These are phyloP conservation scores for Blastobotrys proliferans DNA, from an alignment of 1,139 yeast genomes.

Conservation along the genomic window DNA sequence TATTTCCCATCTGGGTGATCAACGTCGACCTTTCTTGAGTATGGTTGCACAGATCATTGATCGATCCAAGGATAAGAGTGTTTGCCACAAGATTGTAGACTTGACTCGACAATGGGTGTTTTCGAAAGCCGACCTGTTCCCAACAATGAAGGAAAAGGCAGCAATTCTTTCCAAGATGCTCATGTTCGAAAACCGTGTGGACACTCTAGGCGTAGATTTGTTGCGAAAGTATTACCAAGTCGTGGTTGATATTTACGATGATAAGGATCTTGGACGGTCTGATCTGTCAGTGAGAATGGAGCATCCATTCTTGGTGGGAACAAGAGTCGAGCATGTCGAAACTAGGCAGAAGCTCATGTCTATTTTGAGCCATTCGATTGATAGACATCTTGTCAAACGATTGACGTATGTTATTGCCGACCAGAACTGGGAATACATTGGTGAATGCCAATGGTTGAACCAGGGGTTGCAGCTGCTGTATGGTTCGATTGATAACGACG, in stretches of 20 bases:
- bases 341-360: conserved; percentile 77
- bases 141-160: conserved; percentile 94
- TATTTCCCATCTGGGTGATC: conserved; percentile 84
- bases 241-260: conserved; percentile 83
- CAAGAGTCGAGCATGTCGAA: conserved; percentile 71
- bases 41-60: conserved; percentile 87
- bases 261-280: conserved; percentile 71
- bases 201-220: conserved; percentile 49
- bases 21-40: conserved; percentile 81
- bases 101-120: conserved; percentile 90
- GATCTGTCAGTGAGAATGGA: conserved; percentile 95
- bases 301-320: conserved; percentile 93
- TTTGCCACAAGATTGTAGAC: conserved; percentile 69
- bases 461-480: conserved; percentile 86
- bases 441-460: conserved; percentile 91
- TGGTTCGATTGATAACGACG: conserved; percentile 63
- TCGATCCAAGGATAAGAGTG: conserved; percentile 72
- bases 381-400: conserved; percentile 72
- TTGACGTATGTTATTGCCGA: conserved; percentile 81
- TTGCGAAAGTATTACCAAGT: conserved; percentile 81
- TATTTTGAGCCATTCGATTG: conserved; percentile 75
- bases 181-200: conserved; percentile 86
- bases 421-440: conserved; percentile 94
- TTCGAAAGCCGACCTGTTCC: conserved; percentile 76
- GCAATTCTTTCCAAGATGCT: conserved; percentile 92